These are phyloP conservation scores for Eremochloa ophiuroides DNA, from an alignment of 176 grass and related monocot genomes.

Conservation along the genomic window DNA sequence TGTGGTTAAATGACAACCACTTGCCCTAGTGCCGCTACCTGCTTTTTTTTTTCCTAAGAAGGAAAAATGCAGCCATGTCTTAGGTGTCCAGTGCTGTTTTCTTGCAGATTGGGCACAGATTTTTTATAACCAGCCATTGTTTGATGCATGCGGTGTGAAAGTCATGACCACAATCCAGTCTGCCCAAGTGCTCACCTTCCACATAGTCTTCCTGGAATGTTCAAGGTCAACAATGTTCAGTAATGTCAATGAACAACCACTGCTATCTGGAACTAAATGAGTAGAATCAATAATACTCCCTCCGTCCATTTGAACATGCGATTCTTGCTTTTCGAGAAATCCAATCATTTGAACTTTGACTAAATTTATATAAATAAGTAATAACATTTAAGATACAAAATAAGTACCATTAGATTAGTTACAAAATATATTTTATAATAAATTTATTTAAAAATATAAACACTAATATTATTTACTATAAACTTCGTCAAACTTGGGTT, in stretches of 20 bases:
- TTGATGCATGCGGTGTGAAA: slow-evolving; percentile 72
- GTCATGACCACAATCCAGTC: slow-evolving; percentile 70
- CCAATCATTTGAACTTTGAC: too few species aligned
- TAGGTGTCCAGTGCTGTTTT: slow-evolving; percentile 53
- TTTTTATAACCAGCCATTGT: slow-evolving; percentile 79
- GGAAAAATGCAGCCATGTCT: neutral
- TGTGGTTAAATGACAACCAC: neutral
- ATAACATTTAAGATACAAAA: too few species aligned
- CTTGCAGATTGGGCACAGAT: slow-evolving; percentile 84
- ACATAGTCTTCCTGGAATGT: slow-evolving; percentile 64
- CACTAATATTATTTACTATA: too few species aligned
- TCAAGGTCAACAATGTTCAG: neutral
- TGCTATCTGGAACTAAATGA: neutral
- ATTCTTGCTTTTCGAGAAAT: too few species aligned
- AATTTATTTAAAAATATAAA: too few species aligned
- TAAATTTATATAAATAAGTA: too few species aligned
- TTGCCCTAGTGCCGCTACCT: neutral
- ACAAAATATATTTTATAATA: too few species aligned
- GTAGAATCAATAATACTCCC: neutral
- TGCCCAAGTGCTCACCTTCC: slow-evolving; percentile 65
- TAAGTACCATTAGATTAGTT: too few species aligned
- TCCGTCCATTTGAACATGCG: too few species aligned
- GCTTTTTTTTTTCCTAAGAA: neutral
- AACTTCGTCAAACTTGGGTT: too few species aligned
- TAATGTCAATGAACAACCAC: neutral